Conservation (phyloP, 148 eudicot genomes). For the Euryodendron excelsum region DNA sequence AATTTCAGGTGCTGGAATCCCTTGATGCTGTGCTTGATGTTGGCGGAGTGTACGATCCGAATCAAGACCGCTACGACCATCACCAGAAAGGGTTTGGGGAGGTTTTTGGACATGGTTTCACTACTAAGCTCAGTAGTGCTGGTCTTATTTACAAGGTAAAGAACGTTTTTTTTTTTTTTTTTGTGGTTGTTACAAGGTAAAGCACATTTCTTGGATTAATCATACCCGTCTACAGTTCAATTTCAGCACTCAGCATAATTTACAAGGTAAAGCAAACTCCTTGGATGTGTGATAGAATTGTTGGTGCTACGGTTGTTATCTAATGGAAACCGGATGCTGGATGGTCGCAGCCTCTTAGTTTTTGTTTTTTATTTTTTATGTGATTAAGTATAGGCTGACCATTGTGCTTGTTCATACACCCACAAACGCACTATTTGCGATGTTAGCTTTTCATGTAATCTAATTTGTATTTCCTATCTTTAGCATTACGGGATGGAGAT, state of each 20-base stretch:
- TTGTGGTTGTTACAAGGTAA: no score
- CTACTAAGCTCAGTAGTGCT: conserved; percentile 88
- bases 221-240: not conserved
- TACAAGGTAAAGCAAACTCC: no score
- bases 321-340: no score
- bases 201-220: not conserved
- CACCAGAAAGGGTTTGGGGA: conserved; percentile 91
- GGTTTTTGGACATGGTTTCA: conserved; percentile 84
- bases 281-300: no score
- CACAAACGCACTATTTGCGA: not conserved
- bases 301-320: no score
- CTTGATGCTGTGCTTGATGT: conserved; percentile 93
- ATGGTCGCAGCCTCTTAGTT: not conserved
- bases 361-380: not conserved
- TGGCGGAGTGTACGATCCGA: conserved; percentile 84
- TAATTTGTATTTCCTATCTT: not conserved
- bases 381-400: not conserved
- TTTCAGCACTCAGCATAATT: not conserved
- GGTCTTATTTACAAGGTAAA: conserved; percentile 85
- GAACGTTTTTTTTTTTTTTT: no score
- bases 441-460: not conserved
- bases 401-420: not conserved
- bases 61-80: conserved; percentile 74
- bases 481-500: conserved; percentile 88
- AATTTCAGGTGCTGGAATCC: conserved; percentile 62